Evolutionary conservation across 176 grass and related monocot species (phyloP), one percentile per base, ranked within the genome.

Genomic region (Oryza meridionalis): DNA sequence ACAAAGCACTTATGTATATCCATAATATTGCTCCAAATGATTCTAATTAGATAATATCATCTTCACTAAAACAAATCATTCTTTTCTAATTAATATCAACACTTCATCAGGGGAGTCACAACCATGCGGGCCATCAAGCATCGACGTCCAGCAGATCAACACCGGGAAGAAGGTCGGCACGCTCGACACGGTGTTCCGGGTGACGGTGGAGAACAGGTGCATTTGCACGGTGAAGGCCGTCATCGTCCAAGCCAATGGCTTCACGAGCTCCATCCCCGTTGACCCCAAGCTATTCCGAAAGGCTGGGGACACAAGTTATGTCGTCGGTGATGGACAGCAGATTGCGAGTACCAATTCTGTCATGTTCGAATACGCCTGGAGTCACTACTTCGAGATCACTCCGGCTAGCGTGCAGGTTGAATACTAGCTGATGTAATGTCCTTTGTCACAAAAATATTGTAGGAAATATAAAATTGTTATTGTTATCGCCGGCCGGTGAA

Each of bases 331-430:
- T 44, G 77, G 77, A 2, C 1, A 11, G 1, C 63, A 9, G 11
- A 80, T 68, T 15, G 26, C 44, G 5, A 80, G 43, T 27, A 11
- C 64, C 10, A 80, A 50, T 9, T 80, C 27, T 2, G 43, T 68
- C 16, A 80, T 16, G 26, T 80, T 80, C 15, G 42, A 32, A 9
- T 80, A 80, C 3, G 26, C 77, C 19, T 80, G 77, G 77, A 65
- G 68, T 45, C 77, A 80, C 12, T 79, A 79, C 63, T 50, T 79
- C 16, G 22, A n/a, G 63, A 80, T 80, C 63, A 65, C 64, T 9
- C 64, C 64, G 0, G 45, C 7, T 9, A 68, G 77, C 43, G 1
- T 80, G 29, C 44, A 80, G 25, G 65, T 29, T 0, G 27, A 80
- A 33, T 80, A 65, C 44, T 77, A 63, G 72, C 38, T 40, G 8